Evolutionary conservation across 2,329 filamentous ascomycete genomes (phyloP), one percentile per base, ranked within the genome.

Genomic region (Claviceps sp.): DNA sequence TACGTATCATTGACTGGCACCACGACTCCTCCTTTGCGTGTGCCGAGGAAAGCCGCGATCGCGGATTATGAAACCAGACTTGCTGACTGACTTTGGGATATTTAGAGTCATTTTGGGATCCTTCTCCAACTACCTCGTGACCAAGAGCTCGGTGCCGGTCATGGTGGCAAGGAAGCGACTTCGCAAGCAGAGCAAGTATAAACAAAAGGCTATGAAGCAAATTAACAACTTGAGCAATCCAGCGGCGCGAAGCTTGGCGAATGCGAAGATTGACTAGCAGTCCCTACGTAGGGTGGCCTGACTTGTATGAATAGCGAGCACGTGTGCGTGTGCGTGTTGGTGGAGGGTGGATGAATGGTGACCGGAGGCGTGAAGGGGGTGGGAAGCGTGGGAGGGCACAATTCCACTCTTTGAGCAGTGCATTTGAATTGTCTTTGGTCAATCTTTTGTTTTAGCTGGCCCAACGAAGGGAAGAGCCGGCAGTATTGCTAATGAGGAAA

Each of bases 51-150:
- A 26, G 18, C 9, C 2, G 30, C 30, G 8, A 34, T 34, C 0
- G 30, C 30, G 30, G 30, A 3, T 34, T 34, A n/a, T 22, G n/a
- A 8, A 18, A n/a, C 13, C 7, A 13, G 16, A 36, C 26, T 42
- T 44, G 54, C 67, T 71, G 63, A 74, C 64, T n/a, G n/a, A 18
- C 18, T 34, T 34, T 34, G 22, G 14, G 13, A 48, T 8, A 37
- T 20, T 47, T 60, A 94, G 90, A 63, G 91, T 96, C 22, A 84
- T 98, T 55, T 77, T 98, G 34, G 93, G 93, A 26, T 96, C 90
- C 0, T 97, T 98, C 68, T 95, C 88, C 55, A 97, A 97, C 65
- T 98, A 98, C 63, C 76, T 98, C 7, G 90, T 98, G 36, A 95
- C 89, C 40, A 97, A 97, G 71, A 95, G 89, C 57, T 95, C 88